These are phyloP conservation scores for Bruguiera gymnorhiza DNA, from an alignment of 345 rosid species.

Conservation along the genomic window DNA sequence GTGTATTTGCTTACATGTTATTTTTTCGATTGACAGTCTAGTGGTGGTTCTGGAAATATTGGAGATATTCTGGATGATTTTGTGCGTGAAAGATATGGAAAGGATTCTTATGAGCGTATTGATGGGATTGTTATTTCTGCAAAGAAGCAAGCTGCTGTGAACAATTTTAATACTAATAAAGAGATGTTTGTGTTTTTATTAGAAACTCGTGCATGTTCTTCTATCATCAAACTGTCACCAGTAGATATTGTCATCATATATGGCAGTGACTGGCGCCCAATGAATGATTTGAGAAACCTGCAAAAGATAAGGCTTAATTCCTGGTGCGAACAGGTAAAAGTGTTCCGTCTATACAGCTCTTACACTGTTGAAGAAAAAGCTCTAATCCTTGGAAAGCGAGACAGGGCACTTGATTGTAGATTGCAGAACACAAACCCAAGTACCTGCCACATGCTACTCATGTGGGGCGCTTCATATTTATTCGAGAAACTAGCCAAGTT, in stretches of 20 bases:
- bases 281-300: conserved; percentile 60
- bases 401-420: conserved; percentile 39
- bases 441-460: conserved; percentile 58
- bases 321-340: conserved; percentile 47
- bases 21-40: conserved; percentile 41
- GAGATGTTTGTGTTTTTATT: conserved; percentile 72
- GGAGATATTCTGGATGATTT: conserved; percentile 90
- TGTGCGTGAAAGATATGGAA: conserved; percentile 68
- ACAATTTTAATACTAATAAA: conserved; percentile 64
- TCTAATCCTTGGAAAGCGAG: conserved; percentile 64
- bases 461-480: conserved; percentile 76
- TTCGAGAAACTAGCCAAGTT: conserved; percentile 62
- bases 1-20: not conserved
- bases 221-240: conserved; percentile 64
- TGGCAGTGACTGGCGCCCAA: conserved; percentile 75
- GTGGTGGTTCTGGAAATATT: conserved; percentile 47
- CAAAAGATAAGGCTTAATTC: conserved; percentile 72
- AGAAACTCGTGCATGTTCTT: conserved; percentile 78
- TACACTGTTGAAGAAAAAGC: conserved; percentile 77
- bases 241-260: conserved; percentile 70
- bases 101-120: conserved; percentile 71
- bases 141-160: conserved; percentile 52
- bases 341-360: conserved; percentile 71
- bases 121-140: conserved; percentile 40
- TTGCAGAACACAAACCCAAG: conserved; percentile 40